Percentiles rank a stretch among this genome's conserved stretches.
Evolutionary conservation across 2,329 filamentous ascomycete genomes (phyloP).

Genomic region (Exophiala oligosperma): DNA sequence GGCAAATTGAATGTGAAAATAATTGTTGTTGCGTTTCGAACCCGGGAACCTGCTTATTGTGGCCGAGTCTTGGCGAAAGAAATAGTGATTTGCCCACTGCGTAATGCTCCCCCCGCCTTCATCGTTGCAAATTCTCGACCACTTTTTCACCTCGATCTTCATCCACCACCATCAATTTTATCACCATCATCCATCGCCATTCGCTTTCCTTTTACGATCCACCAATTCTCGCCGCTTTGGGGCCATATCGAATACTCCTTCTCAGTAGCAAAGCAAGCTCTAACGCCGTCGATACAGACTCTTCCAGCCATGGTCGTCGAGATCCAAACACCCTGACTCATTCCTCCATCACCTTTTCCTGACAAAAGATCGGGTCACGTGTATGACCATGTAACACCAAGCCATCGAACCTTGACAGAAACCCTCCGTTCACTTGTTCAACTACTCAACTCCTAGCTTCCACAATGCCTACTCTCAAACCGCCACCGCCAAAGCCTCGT

Average conservation of each 20-base stretch:
- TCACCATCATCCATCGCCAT: not conserved
- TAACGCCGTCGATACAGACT: not conserved
- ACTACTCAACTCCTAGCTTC: not conserved
- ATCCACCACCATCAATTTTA: not conserved
- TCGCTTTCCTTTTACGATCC: conserved; percentile 14
- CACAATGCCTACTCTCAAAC: conserved; percentile 10
- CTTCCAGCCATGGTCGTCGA: not conserved
- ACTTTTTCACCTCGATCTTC: conserved; percentile 14
- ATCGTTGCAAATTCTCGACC: conserved; percentile 8
- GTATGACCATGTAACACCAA: conserved; percentile 15
- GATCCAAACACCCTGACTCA: not conserved
- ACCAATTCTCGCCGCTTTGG: conserved; percentile 6
- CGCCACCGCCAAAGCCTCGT: conserved; percentile 18
- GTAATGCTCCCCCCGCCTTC: not conserved
- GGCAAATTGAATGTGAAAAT: too few relatives aligned
- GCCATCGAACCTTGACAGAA: not conserved
- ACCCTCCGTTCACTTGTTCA: not conserved
- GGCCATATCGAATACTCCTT: conserved; percentile 12
- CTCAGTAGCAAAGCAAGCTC: not conserved
- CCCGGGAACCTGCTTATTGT: not conserved
- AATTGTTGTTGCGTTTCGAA: too few relatives aligned
- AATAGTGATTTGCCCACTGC: not conserved
- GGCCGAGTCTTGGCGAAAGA: not conserved
- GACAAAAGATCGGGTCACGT: conserved; percentile 10
- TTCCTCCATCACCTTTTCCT: not conserved